phyloP scores from a whole-genome alignment of 1,284 basidiomycete genomes.

The Ganoderma resinaceum region DNA sequence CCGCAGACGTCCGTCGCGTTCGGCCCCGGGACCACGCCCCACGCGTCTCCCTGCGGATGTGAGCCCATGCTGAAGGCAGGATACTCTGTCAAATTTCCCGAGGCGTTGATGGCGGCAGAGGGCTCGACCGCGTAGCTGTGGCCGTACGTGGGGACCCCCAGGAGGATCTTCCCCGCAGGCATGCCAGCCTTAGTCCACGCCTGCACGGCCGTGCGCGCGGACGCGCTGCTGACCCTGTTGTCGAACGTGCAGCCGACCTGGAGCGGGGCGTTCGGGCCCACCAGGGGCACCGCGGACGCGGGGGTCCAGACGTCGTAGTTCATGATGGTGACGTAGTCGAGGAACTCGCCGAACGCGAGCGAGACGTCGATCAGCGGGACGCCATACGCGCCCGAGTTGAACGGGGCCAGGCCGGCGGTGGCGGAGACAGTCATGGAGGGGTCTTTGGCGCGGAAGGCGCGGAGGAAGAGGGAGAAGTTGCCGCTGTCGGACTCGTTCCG shows the following conservation, averaged over 20 bases:
- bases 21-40: conserved; percentile 49
- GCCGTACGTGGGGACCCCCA: conserved; percentile 82
- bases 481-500: not conserved
- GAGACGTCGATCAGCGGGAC: conserved; percentile 2
- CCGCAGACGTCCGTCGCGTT: conserved; percentile 42
- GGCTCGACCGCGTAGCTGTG: conserved; percentile 57
- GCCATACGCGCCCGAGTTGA: not conserved
- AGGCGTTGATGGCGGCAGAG: conserved; percentile 42
- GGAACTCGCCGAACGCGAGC: conserved; percentile 59
- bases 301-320: conserved; percentile 83
- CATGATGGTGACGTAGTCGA: conserved; percentile 86
- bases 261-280: conserved; percentile 84
- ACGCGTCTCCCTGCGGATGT: conserved; percentile 53
- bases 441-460: not conserved
- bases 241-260: conserved; percentile 70
- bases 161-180: conserved; percentile 72
- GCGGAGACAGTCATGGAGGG: not conserved
- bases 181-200: conserved; percentile 81
- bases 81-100: conserved; percentile 48
- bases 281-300: conserved; percentile 44
- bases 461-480: conserved; percentile 4
- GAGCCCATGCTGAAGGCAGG: conserved; percentile 45
- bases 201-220: conserved; percentile 72
- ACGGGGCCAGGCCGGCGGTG: not conserved
- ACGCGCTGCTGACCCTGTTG: conserved; percentile 60